phyloP scores from a whole-genome alignment of 371 early-diverging fungal genomes.

The Apophysomyces sp. region DNA sequence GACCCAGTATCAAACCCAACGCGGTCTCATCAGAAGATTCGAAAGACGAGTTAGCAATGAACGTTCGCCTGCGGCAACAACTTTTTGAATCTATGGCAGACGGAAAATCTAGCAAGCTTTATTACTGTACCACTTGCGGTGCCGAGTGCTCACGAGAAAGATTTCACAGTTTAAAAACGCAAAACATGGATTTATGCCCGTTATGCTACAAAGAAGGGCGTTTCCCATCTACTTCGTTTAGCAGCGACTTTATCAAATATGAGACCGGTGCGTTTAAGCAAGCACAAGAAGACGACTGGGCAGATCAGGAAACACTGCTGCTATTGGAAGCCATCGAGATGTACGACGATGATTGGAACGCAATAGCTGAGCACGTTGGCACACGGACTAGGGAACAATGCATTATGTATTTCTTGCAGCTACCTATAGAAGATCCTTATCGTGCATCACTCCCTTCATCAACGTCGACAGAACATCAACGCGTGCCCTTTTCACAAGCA shows the following conservation, averaged over 20 bases:
- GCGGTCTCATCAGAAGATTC: conserved; percentile 5
- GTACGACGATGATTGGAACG: conserved; percentile 96
- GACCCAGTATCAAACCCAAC: conserved; percentile 53
- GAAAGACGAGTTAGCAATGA: conserved; percentile 23
- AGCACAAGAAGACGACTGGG: conserved; percentile 76
- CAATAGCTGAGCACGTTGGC: conserved; percentile 93
- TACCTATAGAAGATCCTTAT: conserved; percentile 96
- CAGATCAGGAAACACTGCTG: conserved; percentile 91
- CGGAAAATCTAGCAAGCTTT: conserved; percentile 40
- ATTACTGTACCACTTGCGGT: conserved; percentile 86
- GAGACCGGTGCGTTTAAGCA: conserved; percentile 50
- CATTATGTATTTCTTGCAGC: conserved; percentile 90
- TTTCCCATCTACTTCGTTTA: conserved; percentile 82
- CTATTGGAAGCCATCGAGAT: conserved; percentile 96
- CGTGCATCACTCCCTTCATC: conserved; percentile 16
- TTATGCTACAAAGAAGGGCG: conserved; percentile 93
- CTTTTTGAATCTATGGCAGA: conserved; percentile 49
- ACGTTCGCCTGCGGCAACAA: conserved; percentile 55
- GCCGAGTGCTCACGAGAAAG: conserved; percentile 80
- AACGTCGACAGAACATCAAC: conserved; percentile 53
- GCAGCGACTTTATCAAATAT: conserved; percentile 88
- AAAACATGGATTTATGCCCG: conserved; percentile 83
- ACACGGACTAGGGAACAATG: conserved; percentile 94
- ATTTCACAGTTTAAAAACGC: conserved; percentile 82
- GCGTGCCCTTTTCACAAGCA: conserved; percentile 80